Evolutionary conservation across 202 grass and related monocot species (phyloP), one percentile per base, ranked within the genome.

Genomic region (Dendrocalamus latiflorus): DNA sequence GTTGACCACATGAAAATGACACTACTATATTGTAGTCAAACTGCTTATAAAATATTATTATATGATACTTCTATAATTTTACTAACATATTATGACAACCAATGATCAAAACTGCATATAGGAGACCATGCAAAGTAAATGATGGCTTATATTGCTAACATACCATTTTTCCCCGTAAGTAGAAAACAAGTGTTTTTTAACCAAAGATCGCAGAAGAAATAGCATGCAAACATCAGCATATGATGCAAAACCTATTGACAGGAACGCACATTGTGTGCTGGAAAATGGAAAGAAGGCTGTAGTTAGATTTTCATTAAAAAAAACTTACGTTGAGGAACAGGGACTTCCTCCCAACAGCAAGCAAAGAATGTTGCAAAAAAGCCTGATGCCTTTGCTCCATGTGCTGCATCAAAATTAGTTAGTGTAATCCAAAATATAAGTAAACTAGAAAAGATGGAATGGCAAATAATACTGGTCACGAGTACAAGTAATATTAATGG

Each of bases 321-420:
- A 68, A 77, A 79, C 88, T 45, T 90, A 99, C 93, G 85, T 57
- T 85, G 93, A 86, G 89, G 89, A 83, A 90, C 70, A 90, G 89
- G 83, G 6, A 85, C 70, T 76, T 96, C 89, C 77, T 91, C 91
- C 76, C 68, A 70, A 42, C 87, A 95, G 85, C 93, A 99, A 89
- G 83, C 81, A 89, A 99, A 90, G 73, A 92, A 81, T 70, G 85
- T 47, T 58, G 90, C 83, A 17, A 99, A 88, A 76, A 95, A 92
- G 18, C 70, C 82, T 77, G 91, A 84, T 86, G 81, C 24, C 37
- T 81, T 88, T 36, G 87, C 87, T 81, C 83, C 86, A 63, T 64
- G 75, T 78, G 80, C 93, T 95, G 88, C 83, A 86, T 63, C 34
- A 86, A 61, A 58, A 75, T 74, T 62, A 69, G 28, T 69, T 4